Base-by-base conservation (phyloP, 2,329 filamentous ascomycete species). In the Aspergillus proliferans region DNA sequence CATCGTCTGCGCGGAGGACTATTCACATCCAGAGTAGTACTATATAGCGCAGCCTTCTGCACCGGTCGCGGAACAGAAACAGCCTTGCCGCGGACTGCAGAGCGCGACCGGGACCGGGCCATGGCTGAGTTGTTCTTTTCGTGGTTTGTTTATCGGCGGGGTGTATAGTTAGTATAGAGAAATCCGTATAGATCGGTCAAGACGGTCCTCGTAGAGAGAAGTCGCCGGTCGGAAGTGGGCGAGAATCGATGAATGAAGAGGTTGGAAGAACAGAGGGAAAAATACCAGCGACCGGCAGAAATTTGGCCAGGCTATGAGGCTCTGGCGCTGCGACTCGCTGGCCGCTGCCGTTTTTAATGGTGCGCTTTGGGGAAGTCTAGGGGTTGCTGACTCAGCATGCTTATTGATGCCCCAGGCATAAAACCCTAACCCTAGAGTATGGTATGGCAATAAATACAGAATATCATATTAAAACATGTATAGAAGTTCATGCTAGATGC, bases 1-100 rank as follows among this genome's bases (percentile, higher is more conserved):
- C 64, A 54, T 44, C 70, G 58, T 41, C 52, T 51, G 3, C 47
- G 48, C 5, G 48, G 47, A 10, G 41, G 22, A 34, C 33, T 40
- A 14, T 19, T 40, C 38, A 19, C 10, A 5, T 30, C 26, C 26
- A 12, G 9, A 30, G 45, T 24, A 14, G 14, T 10, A 2, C 36
- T 28, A 18, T 30, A 21, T 24, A 33, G 40, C 18, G 40, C 21
- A 24, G 19, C 15, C 24, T 40, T 36, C 34, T n/a, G 34, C n/a
- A 18, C 34, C 14, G 14, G 14, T 36, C 34, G 26, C 26, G 26
- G 9, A 30, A 30, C 26, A 12, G 26, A 7, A 36, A n/a, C 34
- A n/a, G 15, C 14, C 34, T n/a, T 14, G 19, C 19, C 38, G 38
- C 19, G 38, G 22, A 21, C n/a, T n/a, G 34, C 18, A 40, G 38